phyloP scores from a whole-genome alignment of 176 grass and related monocot genomes.

The Melocanna baccifera region DNA sequence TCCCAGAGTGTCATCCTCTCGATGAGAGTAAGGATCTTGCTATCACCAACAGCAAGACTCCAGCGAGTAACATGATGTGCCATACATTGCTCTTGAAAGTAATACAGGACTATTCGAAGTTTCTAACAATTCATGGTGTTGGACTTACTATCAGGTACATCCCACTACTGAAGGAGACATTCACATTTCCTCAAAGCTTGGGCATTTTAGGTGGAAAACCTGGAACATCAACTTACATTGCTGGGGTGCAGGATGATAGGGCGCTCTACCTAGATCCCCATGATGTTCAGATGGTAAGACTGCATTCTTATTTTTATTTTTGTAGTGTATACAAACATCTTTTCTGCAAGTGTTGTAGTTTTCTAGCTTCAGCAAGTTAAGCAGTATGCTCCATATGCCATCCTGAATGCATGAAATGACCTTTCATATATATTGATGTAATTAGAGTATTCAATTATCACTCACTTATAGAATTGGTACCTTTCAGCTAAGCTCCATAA shows the following conservation, averaged over 20 bases:
- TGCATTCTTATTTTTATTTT: background rate
- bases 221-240: conserved; percentile 90
- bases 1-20: no score
- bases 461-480: background rate
- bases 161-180: conserved; percentile 85
- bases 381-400: background rate
- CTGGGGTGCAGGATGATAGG: conserved; percentile 91
- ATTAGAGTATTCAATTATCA: background rate
- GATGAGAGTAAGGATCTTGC: no score
- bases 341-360: background rate
- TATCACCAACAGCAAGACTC: no score
- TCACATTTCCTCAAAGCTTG: conserved; percentile 94
- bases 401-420: background rate
- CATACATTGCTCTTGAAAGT: background rate
- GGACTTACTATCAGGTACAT: conserved; percentile 65
- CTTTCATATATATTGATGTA: background rate
- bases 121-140: conserved; percentile 10
- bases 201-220: conserved; percentile 98
- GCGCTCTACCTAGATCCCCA: conserved; percentile 93
- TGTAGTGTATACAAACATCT: background rate
- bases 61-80: no score
- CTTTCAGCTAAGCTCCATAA: background rate
- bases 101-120: background rate
- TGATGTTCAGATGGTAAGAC: conserved; percentile 75
- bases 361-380: background rate